These are phyloP conservation scores for Aethionema arabicum DNA, from an alignment of 345 rosid species.

Conservation along the genomic window DNA sequence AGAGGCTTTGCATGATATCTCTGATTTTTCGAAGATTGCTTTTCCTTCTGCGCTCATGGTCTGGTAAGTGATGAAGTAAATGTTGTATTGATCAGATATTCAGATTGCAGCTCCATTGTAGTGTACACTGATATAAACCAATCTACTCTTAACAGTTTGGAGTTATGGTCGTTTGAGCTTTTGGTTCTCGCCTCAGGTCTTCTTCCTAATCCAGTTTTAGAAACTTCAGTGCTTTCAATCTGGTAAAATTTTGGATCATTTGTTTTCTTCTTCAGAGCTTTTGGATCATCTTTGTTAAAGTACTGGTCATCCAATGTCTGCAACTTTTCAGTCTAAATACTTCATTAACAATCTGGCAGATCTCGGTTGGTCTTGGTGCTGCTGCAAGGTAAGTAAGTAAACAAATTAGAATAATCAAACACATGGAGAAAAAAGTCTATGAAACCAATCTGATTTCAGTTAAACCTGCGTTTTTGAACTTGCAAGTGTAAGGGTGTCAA, in stretches of 20 bases:
- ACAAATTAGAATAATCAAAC: no score
- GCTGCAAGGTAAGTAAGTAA: slow-evolving; percentile 64
- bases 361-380: slow-evolving; percentile 58
- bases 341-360: slow-evolving; percentile 51
- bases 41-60: slow-evolving; percentile 33
- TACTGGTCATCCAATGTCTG: background rate
- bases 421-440: no score
- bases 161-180: slow-evolving; percentile 75
- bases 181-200: slow-evolving; percentile 68
- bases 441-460: no score
- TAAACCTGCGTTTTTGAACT: no score
- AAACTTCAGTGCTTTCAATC: slow-evolving; percentile 31
- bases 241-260: slow-evolving; percentile 30
- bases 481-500: slow-evolving; percentile 41
- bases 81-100: no score
- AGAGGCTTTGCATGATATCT: slow-evolving; percentile 23
- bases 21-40: slow-evolving; percentile 9
- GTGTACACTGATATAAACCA: no score
- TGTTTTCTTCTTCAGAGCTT: background rate
- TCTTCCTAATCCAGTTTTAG: slow-evolving; percentile 57
- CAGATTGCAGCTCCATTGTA: no score
- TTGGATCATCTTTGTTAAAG: background rate
- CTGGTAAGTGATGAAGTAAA: slow-evolving; percentile 28
- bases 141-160: slow-evolving; percentile 44
- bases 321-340: slow-evolving; percentile 51